Evolutionary conservation across 2,329 filamentous ascomycete species (phyloP).

Genomic region (Akanthomyces dipterigenus): DNA sequence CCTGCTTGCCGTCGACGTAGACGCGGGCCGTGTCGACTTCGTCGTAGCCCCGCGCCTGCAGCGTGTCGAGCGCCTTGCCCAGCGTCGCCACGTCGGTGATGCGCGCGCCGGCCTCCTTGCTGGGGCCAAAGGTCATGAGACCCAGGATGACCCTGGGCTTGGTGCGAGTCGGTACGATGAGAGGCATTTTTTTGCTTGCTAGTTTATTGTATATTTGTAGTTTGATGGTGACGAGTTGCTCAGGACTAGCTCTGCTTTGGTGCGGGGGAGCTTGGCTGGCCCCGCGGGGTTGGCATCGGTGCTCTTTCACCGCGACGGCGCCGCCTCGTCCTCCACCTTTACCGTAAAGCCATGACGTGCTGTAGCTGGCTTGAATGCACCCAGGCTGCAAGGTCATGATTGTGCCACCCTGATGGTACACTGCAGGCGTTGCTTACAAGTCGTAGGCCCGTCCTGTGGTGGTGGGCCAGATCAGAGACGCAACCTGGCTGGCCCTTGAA

Average conservation of each 20-base stretch:
- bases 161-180: slow-evolving; percentile 29
- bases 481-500: too few species aligned
- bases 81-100: slow-evolving; percentile 63
- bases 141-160: slow-evolving; percentile 73
- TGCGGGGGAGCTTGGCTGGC: not conserved
- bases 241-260: not conserved
- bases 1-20: slow-evolving; percentile 67
- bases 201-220: not conserved
- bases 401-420: too few species aligned
- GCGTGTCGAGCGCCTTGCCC: slow-evolving; percentile 64
- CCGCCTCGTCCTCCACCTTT: too few species aligned
- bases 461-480: too few species aligned
- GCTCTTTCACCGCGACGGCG: too few species aligned
- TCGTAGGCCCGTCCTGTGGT: too few species aligned
- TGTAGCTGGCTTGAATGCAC: too few species aligned
- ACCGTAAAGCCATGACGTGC: too few species aligned
- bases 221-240: not conserved
- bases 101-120: slow-evolving; percentile 55
- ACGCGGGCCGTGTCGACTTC: slow-evolving; percentile 78
- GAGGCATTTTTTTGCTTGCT: slow-evolving; percentile 38
- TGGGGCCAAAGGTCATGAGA: slow-evolving; percentile 77
- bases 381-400: too few species aligned
- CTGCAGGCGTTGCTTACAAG: too few species aligned
- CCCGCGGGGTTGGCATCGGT: not conserved
- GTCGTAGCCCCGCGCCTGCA: slow-evolving; percentile 73